Conservation (phyloP, 1,284 basidiomycete species). For the Xanthoconium separans region DNA sequence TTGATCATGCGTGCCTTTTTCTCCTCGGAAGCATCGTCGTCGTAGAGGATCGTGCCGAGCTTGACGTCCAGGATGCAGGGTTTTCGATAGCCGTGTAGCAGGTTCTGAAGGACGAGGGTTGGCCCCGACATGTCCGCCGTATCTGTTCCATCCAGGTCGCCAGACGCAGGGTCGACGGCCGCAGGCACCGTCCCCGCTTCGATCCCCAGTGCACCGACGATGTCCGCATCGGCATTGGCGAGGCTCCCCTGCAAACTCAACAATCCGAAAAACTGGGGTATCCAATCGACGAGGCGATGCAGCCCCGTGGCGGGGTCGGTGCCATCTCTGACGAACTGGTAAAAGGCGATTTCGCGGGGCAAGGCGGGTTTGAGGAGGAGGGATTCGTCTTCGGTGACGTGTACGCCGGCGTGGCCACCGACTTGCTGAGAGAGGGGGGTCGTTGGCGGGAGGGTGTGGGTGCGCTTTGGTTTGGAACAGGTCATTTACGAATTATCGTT, state of each 20-base stretch:
- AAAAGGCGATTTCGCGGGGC: constrained; percentile 78
- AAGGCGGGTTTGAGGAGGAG: constrained; percentile 85
- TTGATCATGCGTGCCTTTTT: constrained; percentile 81
- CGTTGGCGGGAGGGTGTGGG: constrained; percentile 24
- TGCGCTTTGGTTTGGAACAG: constrained; percentile 1
- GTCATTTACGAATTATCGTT: neutral
- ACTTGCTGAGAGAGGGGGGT: constrained; percentile 58
- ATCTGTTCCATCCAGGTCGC: neutral
- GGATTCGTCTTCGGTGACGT: constrained; percentile 71
- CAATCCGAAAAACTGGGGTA: constrained; percentile 77
- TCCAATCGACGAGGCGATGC: constrained; percentile 47
- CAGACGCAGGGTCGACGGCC: constrained; percentile 18
- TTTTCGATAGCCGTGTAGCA: constrained; percentile 68
- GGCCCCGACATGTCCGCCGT: constrained; percentile 38
- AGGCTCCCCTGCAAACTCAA: constrained; percentile 66
- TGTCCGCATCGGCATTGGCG: constrained; percentile 24
- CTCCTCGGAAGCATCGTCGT: constrained; percentile 65
- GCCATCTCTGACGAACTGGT: constrained; percentile 56
- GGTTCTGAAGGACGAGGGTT: constrained; percentile 85
- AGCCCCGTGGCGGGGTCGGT: constrained; percentile 17
- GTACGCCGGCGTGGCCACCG: constrained; percentile 83
- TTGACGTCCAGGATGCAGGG: constrained; percentile 93
- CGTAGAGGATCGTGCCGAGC: constrained; percentile 85
- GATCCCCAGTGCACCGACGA: neutral
- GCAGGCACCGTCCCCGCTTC: constrained; percentile 27